Conservation (phyloP, 371 early-diverging fungal species). For the Nosema muscidifuracis region DNA sequence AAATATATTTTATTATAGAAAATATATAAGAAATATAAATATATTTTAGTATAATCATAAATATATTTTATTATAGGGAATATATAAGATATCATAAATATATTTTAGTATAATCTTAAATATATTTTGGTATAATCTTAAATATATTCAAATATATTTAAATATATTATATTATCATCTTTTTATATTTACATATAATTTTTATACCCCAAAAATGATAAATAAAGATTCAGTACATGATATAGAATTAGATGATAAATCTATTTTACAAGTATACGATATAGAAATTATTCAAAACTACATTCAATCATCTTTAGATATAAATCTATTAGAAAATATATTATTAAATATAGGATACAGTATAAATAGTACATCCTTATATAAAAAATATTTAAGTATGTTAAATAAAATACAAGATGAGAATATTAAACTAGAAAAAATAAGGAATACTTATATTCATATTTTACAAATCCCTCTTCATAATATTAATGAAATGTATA, state of each 20-base stretch:
- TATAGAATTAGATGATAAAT: background rate
- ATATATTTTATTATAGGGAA: too few species aligned
- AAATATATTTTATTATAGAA: too few species aligned
- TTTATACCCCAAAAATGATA: background rate
- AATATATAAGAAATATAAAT: too few species aligned
- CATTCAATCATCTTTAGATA: background rate
- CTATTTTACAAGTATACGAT: background rate
- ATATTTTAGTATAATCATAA: too few species aligned
- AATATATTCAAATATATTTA: too few species aligned
- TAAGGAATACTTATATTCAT: constrained; percentile 41
- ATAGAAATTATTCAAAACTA: background rate
- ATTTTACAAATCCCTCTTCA: constrained; percentile 43
- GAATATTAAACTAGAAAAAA: constrained; percentile 37
- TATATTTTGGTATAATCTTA: too few species aligned
- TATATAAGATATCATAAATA: too few species aligned
- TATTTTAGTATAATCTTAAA: too few species aligned
- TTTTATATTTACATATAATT: too few species aligned
- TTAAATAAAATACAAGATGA: constrained; percentile 43
- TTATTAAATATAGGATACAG: background rate
- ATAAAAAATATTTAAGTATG: background rate
- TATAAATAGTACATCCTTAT: background rate
- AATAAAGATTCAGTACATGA: background rate
- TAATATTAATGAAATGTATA: constrained; percentile 38
- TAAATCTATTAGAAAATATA: background rate
- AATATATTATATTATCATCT: too few species aligned